phyloP scores from a whole-genome alignment of 345 rosid genomes.

The Rhizophora apiculata region DNA sequence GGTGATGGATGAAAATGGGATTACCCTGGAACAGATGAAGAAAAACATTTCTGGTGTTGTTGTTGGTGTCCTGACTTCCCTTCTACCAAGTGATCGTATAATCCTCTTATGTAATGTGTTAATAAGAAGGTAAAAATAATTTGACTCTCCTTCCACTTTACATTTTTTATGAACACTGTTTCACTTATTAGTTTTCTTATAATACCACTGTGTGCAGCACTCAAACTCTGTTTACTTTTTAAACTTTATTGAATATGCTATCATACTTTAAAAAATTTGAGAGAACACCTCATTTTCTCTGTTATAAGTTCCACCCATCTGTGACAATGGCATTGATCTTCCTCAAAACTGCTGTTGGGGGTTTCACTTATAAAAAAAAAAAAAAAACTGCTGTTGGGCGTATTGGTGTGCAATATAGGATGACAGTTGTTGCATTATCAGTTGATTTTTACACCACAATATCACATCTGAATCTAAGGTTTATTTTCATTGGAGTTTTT shows the following conservation, averaged over 20 bases:
- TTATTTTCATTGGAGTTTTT: neutral
- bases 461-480: neutral
- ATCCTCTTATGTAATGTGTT: slow-evolving; percentile 77
- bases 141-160: neutral
- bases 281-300: too few relatives aligned
- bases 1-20: slow-evolving; percentile 77
- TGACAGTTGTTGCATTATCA: neutral
- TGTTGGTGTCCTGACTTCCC: slow-evolving; percentile 67
- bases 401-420: too few relatives aligned
- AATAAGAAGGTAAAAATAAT: slow-evolving; percentile 69
- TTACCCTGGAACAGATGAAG: slow-evolving; percentile 76
- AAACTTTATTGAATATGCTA: neutral
- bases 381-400: too few relatives aligned
- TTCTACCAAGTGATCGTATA: slow-evolving; percentile 75
- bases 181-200: neutral
- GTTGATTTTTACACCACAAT: neutral
- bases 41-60: slow-evolving; percentile 68
- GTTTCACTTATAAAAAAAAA: too few relatives aligned
- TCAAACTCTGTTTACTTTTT: too few relatives aligned
- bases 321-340: too few relatives aligned
- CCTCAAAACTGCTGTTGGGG: too few relatives aligned
- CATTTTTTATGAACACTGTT: neutral
- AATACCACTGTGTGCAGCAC: too few relatives aligned
- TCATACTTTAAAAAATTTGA: too few relatives aligned
- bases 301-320: too few relatives aligned